Evolutionary conservation across 768 basidiomycete genomes (phyloP), one percentile per base, ranked within the genome.

Genomic region (Collybia sordida): DNA sequence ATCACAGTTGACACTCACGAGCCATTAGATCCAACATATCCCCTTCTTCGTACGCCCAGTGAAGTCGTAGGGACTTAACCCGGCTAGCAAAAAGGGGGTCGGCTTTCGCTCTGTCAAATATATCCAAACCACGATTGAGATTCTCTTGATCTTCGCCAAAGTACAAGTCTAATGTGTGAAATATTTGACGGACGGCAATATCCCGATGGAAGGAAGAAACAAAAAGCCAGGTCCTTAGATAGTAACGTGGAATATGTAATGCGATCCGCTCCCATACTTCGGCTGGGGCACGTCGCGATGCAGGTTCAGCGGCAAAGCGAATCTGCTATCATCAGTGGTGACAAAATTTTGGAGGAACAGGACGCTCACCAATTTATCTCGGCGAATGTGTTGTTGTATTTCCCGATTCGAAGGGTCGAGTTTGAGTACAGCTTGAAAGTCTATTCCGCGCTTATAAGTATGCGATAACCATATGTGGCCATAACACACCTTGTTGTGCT

Each of bases 201-300:
- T 82, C 79, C 34, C 82, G 72, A 59, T 85, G 81, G 59, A 83
- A 84, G 2, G 78, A 65, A 2, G 84, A 85, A 22, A 86, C 74
- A 47, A 74, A 84, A 35, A 86, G 75, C 85, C 83, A 88, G 14
- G 76, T 78, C n/a, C 86, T 79, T 24, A 88, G 78, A 61, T 85
- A 78, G 55, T 82, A 80, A 14, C 85, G 78, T 6, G 85, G 83
- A 36, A 80, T 82, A 54, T 79, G 75, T 45, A 70, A 64, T 5
- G 85, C 85, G 37, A 88, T 82, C 12, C 77, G 72, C 55, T 83
- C 82, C 85, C 86, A 88, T 36, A 88, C 74, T 67, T 88, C 86
- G 6, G 73, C 69, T 0, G 86, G 85, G 15, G 78, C 76, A 18
- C 83, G 79, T 52, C 79, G 83, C 3, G 78, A 81, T 2, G 83